Conservation (phyloP, 192 early-diverging fungal species). For the Backusella parvicylindrica region DNA sequence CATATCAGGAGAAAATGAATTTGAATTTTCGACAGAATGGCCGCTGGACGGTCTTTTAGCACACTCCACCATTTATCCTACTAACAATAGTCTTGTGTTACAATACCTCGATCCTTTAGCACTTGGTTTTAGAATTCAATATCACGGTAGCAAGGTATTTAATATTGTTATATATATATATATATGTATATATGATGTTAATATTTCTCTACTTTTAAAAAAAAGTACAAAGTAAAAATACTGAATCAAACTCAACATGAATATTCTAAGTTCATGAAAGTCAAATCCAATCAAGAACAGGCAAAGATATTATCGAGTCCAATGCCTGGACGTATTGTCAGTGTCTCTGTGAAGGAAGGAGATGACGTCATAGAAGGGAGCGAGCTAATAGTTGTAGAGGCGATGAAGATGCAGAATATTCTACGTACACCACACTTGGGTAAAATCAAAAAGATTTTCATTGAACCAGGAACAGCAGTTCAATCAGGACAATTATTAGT, state of each 20-base stretch:
- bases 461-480: conserved; percentile 70
- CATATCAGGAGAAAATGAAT: conserved; percentile 21
- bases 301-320: conserved; percentile 76
- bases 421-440: conserved; percentile 75
- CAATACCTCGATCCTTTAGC: conserved; percentile 75
- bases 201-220: neutral
- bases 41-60: conserved; percentile 71
- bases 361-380: conserved; percentile 74
- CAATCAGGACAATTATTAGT: conserved; percentile 75
- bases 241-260: conserved; percentile 58
- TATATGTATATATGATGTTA: neutral
- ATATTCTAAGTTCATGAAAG: conserved; percentile 68
- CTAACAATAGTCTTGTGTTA: conserved; percentile 45
- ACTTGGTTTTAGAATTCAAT: conserved; percentile 78
- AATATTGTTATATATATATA: neutral
- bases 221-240: conserved; percentile 67
- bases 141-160: conserved; percentile 67
- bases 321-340: conserved; percentile 91
- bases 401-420: conserved; percentile 99
- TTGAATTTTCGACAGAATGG: conserved; percentile 58
- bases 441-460: conserved; percentile 72
- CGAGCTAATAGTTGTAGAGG: conserved; percentile 87
- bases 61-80: conserved; percentile 38
- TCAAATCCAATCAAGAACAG: conserved; percentile 69
- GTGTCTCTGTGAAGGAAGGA: conserved; percentile 74